Evolutionary conservation across 768 basidiomycete genomes (phyloP).

Genomic region (Russula griseocarnosa): DNA sequence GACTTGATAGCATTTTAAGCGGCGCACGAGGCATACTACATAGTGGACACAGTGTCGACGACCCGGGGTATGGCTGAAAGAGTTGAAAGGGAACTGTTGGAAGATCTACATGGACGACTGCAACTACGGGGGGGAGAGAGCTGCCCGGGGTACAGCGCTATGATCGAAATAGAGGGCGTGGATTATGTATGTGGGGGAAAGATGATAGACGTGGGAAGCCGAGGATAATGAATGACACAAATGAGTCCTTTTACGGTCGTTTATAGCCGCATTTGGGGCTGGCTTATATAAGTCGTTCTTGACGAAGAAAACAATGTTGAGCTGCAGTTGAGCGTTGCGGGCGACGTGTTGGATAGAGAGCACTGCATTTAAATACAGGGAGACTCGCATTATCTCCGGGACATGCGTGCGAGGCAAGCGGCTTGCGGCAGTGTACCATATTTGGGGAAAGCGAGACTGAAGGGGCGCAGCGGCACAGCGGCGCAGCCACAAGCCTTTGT

Average conservation of each 20-base stretch:
- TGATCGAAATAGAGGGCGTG: not conserved
- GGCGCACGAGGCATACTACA: not conserved
- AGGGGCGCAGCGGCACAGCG: no score
- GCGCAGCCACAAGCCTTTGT: not conserved
- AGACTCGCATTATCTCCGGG: no score
- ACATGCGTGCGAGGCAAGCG: no score
- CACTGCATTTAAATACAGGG: no score
- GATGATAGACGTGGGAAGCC: not conserved
- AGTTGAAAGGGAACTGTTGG: not conserved
- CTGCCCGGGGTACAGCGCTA: not conserved
- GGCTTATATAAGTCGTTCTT: no score
- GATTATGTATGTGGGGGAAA: not conserved
- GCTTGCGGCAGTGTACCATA: not conserved
- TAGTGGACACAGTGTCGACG: not conserved
- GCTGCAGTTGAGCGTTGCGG: no score
- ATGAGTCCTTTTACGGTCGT: not conserved
- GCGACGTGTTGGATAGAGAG: no score
- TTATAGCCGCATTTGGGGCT: not conserved
- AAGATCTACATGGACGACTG: not conserved
- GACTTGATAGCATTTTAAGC: not conserved
- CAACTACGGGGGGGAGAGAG: not conserved
- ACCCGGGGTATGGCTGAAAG: not conserved
- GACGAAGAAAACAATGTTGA: no score
- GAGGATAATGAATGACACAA: not conserved
- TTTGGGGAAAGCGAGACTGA: not conserved